Conservation (phyloP, 1,284 basidiomycete species). For the Baeospora myosura region DNA sequence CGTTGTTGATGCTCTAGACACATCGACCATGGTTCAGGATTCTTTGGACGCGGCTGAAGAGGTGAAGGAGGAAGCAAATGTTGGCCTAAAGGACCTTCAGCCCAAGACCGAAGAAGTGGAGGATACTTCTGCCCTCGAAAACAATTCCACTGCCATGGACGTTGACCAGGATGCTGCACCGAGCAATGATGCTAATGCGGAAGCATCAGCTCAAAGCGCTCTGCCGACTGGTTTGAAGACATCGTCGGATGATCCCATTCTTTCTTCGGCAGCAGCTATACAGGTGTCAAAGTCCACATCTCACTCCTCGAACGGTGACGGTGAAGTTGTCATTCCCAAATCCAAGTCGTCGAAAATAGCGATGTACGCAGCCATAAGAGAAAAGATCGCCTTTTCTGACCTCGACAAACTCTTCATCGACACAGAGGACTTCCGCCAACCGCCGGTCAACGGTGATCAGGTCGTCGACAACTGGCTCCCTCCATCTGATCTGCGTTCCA, state of each 20-base stretch:
- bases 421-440: conserved; percentile 37
- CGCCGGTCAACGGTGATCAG: conserved; percentile 24
- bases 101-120: conserved; percentile 63
- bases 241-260: conserved; percentile 43
- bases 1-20: conserved; percentile 52
- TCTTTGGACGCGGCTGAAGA: conserved; percentile 36
- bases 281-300: conserved; percentile 26
- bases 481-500: conserved; percentile 43
- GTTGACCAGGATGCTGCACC: conserved; percentile 22
- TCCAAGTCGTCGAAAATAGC: conserved; percentile 29
- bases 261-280: too few species aligned
- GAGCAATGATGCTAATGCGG: not conserved
- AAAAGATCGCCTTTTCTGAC: conserved; percentile 51
- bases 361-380: conserved; percentile 48
- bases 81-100: conserved; percentile 30
- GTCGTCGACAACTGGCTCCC: conserved; percentile 25
- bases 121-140: conserved; percentile 40
- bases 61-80: conserved; percentile 13
- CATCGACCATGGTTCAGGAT: conserved; percentile 41
- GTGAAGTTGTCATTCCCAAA: conserved; percentile 30
- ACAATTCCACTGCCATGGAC: conserved; percentile 28
- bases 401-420: conserved; percentile 55
- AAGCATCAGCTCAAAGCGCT: not conserved
- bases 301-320: conserved; percentile 27
- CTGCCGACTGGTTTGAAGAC: conserved; percentile 21